Evolutionary conservation across 2,329 filamentous ascomycete species (phyloP).

Genomic region (Calonectria pseudoreteaudii): DNA sequence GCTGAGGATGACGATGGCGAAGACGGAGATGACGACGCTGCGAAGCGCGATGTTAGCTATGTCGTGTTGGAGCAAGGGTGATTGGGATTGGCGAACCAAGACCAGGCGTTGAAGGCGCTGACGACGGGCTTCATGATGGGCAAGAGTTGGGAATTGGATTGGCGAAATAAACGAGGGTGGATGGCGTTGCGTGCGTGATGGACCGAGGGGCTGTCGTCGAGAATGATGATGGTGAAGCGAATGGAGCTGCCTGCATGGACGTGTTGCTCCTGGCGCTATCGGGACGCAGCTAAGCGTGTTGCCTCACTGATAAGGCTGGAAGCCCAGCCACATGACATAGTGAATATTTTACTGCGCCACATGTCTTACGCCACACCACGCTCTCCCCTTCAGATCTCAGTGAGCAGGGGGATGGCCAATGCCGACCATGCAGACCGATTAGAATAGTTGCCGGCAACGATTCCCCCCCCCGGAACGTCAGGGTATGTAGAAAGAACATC

Average conservation of each 20-base stretch:
- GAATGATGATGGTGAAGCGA: slow-evolving; percentile 34
- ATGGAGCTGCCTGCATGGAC: slow-evolving; percentile 35
- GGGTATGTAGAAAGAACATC: too few species aligned
- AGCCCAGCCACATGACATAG: slow-evolving; percentile 25
- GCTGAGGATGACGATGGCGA: slow-evolving; percentile 75
- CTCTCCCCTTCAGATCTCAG: slow-evolving; percentile 11
- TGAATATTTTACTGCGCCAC: slow-evolving; percentile 6
- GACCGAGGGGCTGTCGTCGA: slow-evolving; percentile 19
- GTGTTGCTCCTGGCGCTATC: slow-evolving; percentile 35
- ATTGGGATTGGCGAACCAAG: slow-evolving; percentile 74
- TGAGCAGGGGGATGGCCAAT: neutral
- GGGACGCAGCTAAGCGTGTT: slow-evolving; percentile 32
- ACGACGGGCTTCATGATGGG: slow-evolving; percentile 93
- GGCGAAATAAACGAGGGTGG: neutral
- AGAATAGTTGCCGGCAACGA: neutral
- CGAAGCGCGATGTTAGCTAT: slow-evolving; percentile 38
- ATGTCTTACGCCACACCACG: slow-evolving; percentile 25
- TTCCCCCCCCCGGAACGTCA: neutral
- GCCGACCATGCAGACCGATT: neutral
- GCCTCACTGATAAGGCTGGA: slow-evolving; percentile 44
- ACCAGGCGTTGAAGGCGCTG: slow-evolving; percentile 92
- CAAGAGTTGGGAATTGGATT: slow-evolving; percentile 8
- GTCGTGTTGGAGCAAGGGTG: slow-evolving; percentile 23
- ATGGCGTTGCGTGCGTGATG: slow-evolving; percentile 8
- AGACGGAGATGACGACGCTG: slow-evolving; percentile 79